Evolutionary conservation across 176 grass and related monocot genomes (phyloP), one percentile per base, ranked within the genome.

Genomic region (Ensete ventricosum): DNA sequence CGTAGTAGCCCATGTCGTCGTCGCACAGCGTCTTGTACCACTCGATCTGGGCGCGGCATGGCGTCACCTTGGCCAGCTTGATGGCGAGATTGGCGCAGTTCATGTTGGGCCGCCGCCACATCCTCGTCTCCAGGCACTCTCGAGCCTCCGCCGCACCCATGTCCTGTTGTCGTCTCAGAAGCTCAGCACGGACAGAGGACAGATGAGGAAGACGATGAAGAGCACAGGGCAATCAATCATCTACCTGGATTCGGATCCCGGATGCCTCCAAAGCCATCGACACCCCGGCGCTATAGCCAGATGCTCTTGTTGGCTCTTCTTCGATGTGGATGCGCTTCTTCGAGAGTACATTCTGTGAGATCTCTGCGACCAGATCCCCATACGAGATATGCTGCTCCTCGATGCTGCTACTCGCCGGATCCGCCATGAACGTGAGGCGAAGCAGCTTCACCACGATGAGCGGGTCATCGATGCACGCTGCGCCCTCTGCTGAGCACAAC

Each of bases 1-100:
- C 96, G 2, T 99, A 99, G 76, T 99, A 99, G 16, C 91, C 96
- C 49, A 74, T 84, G 62, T 94, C 82, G 8, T 11, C n/a, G 64
- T 99, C 96, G 1, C 84, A 99, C 54, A 83, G 58, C 8, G 69
- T 64, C 81, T 99, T 99, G 76, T 99, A 99, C 96, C 96, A 99
- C 71, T 99, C 96, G 1, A 99, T 81, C 84, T 99, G 88, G 0
- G 96, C 96, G 1, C 96, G 85, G 50, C 73, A 82, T 0, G 96
- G 96, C 2, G 96, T 89, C 78, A 99, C 89, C 53, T 87, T 83
- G 0, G 86, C 96, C 26, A 99, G 81, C 73, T 76, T 81, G 17
- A 27, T 88, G 3, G 96, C 66, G 16, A 99, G 86, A 9, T 73
- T 76, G 1, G 96, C 88, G 1, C 88, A 81, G 75, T 82, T 95